A percentile compares a stretch with the other conserved stretches of the same genome.
Conservation (phyloP, 2,329 filamentous ascomycete species). For the Epichloe sibirici region DNA sequence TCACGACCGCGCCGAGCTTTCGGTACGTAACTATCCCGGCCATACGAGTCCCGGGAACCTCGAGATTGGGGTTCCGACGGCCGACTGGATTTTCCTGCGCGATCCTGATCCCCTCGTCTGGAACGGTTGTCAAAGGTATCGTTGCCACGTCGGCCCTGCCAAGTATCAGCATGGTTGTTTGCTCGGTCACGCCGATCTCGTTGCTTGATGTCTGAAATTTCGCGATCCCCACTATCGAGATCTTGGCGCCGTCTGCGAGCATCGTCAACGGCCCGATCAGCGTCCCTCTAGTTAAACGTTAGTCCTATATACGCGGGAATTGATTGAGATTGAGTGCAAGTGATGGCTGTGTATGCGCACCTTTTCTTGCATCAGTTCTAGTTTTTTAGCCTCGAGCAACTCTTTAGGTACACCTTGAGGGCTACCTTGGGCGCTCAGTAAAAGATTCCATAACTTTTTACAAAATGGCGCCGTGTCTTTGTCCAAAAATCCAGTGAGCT, state of each 20-base stretch:
- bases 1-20: slow-evolving; percentile 31
- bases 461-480: slow-evolving; percentile 84
- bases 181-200: slow-evolving; percentile 45
- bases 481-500: slow-evolving; percentile 88
- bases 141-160: slow-evolving; percentile 41
- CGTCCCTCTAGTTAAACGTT: slow-evolving; percentile 49
- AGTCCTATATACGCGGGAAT: not conserved
- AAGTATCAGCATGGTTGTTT: slow-evolving; percentile 39
- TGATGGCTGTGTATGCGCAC: slow-evolving; percentile 32
- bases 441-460: slow-evolving; percentile 85
- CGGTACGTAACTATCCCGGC: slow-evolving; percentile 42
- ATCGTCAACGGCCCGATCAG: slow-evolving; percentile 69
- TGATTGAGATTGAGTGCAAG: no score
- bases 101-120: slow-evolving; percentile 29
- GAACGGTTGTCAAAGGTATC: slow-evolving; percentile 33
- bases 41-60: slow-evolving; percentile 30
- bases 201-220: slow-evolving; percentile 55
- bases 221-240: slow-evolving; percentile 57
- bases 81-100: slow-evolving; percentile 32
- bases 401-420: slow-evolving; percentile 89
- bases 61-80: slow-evolving; percentile 34
- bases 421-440: slow-evolving; percentile 79
- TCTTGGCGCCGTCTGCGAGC: slow-evolving; percentile 59
- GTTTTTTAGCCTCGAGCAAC: slow-evolving; percentile 88
- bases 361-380: slow-evolving; percentile 90